Evolutionary conservation across 768 basidiomycete genomes (phyloP), one percentile per base, ranked within the genome.

Genomic region (Termitomyces sp.): DNA sequence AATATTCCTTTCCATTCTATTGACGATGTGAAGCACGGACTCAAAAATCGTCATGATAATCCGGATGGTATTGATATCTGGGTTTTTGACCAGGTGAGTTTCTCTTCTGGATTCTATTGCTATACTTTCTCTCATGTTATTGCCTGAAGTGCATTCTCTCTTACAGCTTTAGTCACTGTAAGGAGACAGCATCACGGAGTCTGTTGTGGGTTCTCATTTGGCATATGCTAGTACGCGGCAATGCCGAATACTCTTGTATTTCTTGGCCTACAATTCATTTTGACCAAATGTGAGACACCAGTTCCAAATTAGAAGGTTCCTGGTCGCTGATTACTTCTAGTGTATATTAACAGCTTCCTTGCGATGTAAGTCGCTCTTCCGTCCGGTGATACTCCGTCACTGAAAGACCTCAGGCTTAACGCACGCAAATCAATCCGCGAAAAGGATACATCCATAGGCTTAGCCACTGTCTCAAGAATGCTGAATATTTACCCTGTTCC

Each of bases 301-400:
- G 1, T 14, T 26, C 41, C 4, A 4, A 12, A 22, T 24, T 24
- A 10, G 34, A 37, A 26, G 5, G 32, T 7, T 56, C 16, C 2
- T 18, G 1, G 9, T 18, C 18, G 24, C 24, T 47, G 26, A n/a
- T 29, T 9, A 46, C 27, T 37, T 46, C 20, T 46, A 71, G 70
- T 70, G 20, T 71, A 71, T 39, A 66, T 68, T 58, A 70, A 68
- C 61, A 70, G 70, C 47, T 70, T 66, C 57, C 58, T 71, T 27
- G 68, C 70, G 13, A 71, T 71, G 69, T 69, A 60, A 14, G 44
- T 14, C n/a, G 39, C 12, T 20, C 24, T 31, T 4, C n/a, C 36
- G 9, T 34, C n/a, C 34, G 31, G 31, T 7, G 2, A 9, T 2
- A 26, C 4, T 27, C 20, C 24, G 4, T 22, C 20, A 51, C 2